Evolutionary conservation across 805 yeast genomes (phyloP), one percentile per base, ranked within the genome.

Genomic region (Zygosaccharomyces gambellarensis): DNA sequence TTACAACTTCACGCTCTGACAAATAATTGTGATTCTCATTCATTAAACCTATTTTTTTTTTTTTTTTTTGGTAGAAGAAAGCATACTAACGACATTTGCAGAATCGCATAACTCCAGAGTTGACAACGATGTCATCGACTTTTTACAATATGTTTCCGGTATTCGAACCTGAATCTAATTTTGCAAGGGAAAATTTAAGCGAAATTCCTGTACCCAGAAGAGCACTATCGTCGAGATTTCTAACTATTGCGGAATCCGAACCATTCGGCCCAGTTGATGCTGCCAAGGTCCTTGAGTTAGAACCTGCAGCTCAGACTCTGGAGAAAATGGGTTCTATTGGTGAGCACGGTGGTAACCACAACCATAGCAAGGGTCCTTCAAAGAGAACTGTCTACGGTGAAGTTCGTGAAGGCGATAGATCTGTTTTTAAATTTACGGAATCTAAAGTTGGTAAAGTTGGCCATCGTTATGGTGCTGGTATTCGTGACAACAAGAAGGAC

Each of bases 181-280:
- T 38, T 17, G 50, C 55, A 39, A 63, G 82, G 8, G 96, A 90
- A 63, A 87, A 89, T 64, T 74, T 90, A 63, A 86, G 96, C n/a
- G 97, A 92, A 74, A 87, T 90, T 73, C 97, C 97, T 30, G 82
- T 87, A 45, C 96, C 96, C 29, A 78, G 81, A 56, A 87, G 85
- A 69, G 86, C 96, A 2, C 74, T 84, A 54, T 82, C 81, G 55
- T 88, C 95, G 55, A 76, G 92, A 56, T 90, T 90, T 73, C 70
- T 88, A 64, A 85, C 95, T 10, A 83, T 92, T 65, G 92, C 96
- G 8, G 99, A 92, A 71, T 83, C 90, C 25, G 95, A 90, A 71
- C 96, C 96, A 8, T 90, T 92, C 65, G 97, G 97, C 5, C 96
- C 97, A 4, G 77, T 90, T 5, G 98, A 94, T 64, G 97, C 99